Conservation (phyloP, 768 basidiomycete genomes). For the Lactifluus subvellereus region DNA sequence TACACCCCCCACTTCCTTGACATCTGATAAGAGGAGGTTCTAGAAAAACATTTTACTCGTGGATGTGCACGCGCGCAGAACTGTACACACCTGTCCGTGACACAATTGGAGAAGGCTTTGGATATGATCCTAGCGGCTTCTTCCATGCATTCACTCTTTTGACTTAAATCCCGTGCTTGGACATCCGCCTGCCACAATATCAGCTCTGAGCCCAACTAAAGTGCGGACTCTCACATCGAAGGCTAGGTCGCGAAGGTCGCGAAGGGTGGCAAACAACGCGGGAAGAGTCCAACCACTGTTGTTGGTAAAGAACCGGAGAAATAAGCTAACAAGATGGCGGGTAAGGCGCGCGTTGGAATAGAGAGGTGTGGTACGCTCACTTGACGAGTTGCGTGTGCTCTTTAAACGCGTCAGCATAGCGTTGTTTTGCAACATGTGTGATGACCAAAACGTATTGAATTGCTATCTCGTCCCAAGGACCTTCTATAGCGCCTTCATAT, state of each 20-base stretch:
- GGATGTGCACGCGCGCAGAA: background rate
- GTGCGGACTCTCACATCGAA: conserved; percentile 53
- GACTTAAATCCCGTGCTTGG: conserved; percentile 38
- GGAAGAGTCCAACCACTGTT: conserved; percentile 86
- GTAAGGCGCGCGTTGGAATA: background rate
- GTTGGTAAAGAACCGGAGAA: conserved; percentile 72
- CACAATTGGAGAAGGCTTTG: conserved; percentile 84
- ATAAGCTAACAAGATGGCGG: conserved; percentile 42
- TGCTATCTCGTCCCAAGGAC: conserved; percentile 83
- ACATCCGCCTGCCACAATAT: conserved; percentile 17
- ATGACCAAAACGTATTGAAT: conserved; percentile 77
- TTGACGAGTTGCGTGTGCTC: conserved; percentile 70
- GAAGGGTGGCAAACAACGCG: conserved; percentile 71
- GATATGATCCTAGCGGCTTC: conserved; percentile 82
- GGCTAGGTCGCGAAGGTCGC: conserved; percentile 80
- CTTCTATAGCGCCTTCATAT: conserved; percentile 59
- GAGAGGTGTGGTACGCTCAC: conserved; percentile 41
- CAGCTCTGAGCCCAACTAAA: background rate
- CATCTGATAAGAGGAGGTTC: conserved; percentile 63
- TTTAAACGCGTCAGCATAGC: conserved; percentile 69
- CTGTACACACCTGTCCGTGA: conserved; percentile 64
- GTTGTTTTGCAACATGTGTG: conserved; percentile 59
- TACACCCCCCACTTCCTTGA: conserved; percentile 90
- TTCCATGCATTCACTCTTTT: conserved; percentile 69
- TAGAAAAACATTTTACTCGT: conserved; percentile 26